phyloP scores from a whole-genome alignment of 768 basidiomycete species.

The Lactifluus rugatus region DNA sequence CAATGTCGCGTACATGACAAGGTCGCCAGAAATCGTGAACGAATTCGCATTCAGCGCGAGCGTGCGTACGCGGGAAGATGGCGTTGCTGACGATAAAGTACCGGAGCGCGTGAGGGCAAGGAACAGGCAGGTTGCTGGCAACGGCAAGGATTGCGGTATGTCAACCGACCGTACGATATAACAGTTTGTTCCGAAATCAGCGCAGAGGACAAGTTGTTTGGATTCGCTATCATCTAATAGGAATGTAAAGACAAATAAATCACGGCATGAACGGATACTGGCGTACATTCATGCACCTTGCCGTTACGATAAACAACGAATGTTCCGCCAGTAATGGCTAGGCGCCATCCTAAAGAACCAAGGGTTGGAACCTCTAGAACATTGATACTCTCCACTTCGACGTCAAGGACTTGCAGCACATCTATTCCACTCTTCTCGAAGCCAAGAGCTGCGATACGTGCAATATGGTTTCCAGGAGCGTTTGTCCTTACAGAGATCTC shows the following conservation, averaged over 20 bases:
- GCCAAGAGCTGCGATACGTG: constrained; percentile 12
- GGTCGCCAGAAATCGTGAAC: constrained; percentile 61
- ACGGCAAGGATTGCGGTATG: neutral
- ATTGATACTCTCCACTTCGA: neutral
- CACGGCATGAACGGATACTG: neutral
- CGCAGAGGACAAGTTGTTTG: neutral
- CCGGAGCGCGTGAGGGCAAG: constrained; percentile 13
- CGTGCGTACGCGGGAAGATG: constrained; percentile 15
- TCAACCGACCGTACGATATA: constrained; percentile 4
- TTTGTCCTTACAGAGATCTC: constrained; percentile 11
- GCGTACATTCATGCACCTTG: constrained; percentile 15
- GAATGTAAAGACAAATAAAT: neutral
- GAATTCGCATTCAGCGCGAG: constrained; percentile 57
- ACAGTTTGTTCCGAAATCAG: constrained; percentile 11
- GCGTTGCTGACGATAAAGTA: neutral
- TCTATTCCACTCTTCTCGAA: constrained; percentile 2
- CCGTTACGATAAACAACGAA: constrained; percentile 9
- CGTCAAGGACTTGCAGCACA: constrained; percentile 5
- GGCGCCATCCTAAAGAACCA: constrained; percentile 25
- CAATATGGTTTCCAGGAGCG: neutral
- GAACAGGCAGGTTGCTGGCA: neutral
- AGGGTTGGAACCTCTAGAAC: neutral
- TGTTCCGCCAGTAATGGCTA: constrained; percentile 17
- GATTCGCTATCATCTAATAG: constrained; percentile 3
- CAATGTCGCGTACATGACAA: constrained; percentile 77